Evolutionary conservation across 2,329 filamentous ascomycete species (phyloP), one percentile per base, ranked within the genome.

Genomic region (Fusarium transvaalense): DNA sequence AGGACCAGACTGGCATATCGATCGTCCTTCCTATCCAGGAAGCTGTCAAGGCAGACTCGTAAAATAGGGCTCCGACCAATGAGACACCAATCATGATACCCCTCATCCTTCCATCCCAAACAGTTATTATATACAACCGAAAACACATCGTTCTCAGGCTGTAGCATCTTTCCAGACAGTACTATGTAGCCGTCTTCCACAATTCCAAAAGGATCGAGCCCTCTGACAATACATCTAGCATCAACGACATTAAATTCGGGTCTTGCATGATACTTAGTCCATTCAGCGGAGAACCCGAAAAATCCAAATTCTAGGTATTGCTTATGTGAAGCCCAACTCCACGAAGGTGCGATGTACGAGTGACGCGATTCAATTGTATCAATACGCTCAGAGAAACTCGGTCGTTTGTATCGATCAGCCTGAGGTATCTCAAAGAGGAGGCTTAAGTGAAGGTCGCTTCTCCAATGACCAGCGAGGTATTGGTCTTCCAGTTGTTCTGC

Each of bases 271-370:
- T 29, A 43, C 9, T 9, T 1, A 25, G 3, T 19, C n/a, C n/a
- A n/a, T 5, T 1, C 1, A 6, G 14, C 13, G 10, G 10, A 5
- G 6, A 43, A 27, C 1, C 23, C 23, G 0, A 0, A n/a, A 1
- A 10, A 15, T 14, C 23, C 23, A 13, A 45, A 29, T 19, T n/a
- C 15, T 5, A 4, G 1, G 5, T 5, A 3, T 15, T 13, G 0
- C 15, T 5, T n/a, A 15, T 12, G 12, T 5, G 23, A 23, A 8
- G 41, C 41, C 41, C 41, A 45, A 12, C 41, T 45, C 41, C 41
- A 45, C 8, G 41, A 45, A 0, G 41, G 41, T 29, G 41, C 41
- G 10, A 45, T 14, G 23, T 29, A 45, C 23, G 25, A 29, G 10
- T 12, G 10, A 19, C 41, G 41, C 17, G 23, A 19, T 2, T 8